Evolutionary conservation across 2,329 filamentous ascomycete species (phyloP).

Genomic region (Hymenotorrendiella dingleyae): DNA sequence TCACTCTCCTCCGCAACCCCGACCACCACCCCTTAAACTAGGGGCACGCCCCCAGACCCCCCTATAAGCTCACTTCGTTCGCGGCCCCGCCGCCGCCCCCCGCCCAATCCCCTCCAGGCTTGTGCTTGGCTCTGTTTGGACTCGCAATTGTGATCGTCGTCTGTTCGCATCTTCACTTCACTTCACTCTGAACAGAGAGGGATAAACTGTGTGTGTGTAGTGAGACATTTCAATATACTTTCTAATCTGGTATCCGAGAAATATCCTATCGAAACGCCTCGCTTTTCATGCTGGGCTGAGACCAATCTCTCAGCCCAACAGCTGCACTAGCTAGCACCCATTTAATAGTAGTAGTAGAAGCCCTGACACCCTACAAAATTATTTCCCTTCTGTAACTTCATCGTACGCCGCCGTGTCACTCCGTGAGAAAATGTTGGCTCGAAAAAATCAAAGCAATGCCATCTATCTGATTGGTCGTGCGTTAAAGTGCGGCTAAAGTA

Average conservation of each 20-base stretch:
- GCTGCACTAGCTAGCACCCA: background rate
- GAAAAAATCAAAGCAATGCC: background rate
- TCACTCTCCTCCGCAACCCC: too few species aligned
- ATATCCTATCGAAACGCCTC: background rate
- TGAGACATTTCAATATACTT: background rate
- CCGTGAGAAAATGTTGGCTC: background rate
- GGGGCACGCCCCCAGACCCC: too few species aligned
- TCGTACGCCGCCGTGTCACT: background rate
- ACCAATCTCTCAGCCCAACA: background rate
- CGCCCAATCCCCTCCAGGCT: too few species aligned
- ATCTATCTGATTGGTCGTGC: slow-evolving; percentile 2
- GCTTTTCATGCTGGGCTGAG: background rate
- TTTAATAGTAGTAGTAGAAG: background rate
- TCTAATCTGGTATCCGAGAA: background rate
- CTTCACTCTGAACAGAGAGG: too few species aligned
- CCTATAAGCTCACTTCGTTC: too few species aligned
- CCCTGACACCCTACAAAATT: background rate
- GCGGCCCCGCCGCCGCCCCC: too few species aligned
- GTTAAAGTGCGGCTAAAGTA: background rate
- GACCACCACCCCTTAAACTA: too few species aligned
- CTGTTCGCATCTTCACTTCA: too few species aligned
- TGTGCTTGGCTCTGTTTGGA: too few species aligned
- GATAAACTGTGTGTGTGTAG: too few species aligned
- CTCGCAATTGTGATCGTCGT: too few species aligned
- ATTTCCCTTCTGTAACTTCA: background rate